phyloP scores from a whole-genome alignment of 768 basidiomycete species.

The Leccinellum albellum region DNA sequence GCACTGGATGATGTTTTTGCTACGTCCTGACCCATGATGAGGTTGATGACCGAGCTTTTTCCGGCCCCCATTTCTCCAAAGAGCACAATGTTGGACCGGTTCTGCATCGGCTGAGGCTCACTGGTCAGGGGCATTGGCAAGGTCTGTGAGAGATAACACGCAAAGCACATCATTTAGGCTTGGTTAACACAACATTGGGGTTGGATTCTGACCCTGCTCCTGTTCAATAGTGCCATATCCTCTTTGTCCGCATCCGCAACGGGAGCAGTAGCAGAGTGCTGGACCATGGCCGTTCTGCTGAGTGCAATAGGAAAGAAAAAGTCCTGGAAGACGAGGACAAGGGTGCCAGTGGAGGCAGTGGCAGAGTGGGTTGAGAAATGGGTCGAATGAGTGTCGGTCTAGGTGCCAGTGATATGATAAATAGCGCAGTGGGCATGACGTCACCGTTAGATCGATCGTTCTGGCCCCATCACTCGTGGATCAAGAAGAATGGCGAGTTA shows the following conservation, averaged over 20 bases:
- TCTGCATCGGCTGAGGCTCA: slow-evolving; percentile 10
- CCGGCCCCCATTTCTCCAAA: slow-evolving; percentile 32
- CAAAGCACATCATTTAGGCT: slow-evolving; percentile 5
- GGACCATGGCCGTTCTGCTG: neutral
- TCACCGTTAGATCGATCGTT: slow-evolving; percentile 11
- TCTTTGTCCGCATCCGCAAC: neutral
- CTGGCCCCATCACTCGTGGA: slow-evolving; percentile 1
- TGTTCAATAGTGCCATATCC: neutral
- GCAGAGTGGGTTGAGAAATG: neutral
- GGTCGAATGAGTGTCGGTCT: neutral
- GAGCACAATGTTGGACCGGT: slow-evolving; percentile 23
- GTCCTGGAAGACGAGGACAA: neutral
- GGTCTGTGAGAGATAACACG: neutral
- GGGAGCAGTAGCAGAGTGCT: slow-evolving; percentile 1
- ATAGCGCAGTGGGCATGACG: neutral
- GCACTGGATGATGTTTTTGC: slow-evolving; percentile 31
- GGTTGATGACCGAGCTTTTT: slow-evolving; percentile 44
- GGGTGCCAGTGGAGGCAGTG: neutral
- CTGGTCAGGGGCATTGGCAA: slow-evolving; percentile 3
- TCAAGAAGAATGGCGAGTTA: neutral
- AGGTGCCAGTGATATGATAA: slow-evolving; percentile 10
- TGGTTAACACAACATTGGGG: neutral
- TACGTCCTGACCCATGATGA: slow-evolving; percentile 28
- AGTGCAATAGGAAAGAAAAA: neutral
- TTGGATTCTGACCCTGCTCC: slow-evolving; percentile 12